Percentiles rank a stretch among this genome's conserved stretches.
These are phyloP conservation scores for Juncus effusus DNA, from an alignment of 176 grass and related monocot species.

Conservation along the genomic window DNA sequence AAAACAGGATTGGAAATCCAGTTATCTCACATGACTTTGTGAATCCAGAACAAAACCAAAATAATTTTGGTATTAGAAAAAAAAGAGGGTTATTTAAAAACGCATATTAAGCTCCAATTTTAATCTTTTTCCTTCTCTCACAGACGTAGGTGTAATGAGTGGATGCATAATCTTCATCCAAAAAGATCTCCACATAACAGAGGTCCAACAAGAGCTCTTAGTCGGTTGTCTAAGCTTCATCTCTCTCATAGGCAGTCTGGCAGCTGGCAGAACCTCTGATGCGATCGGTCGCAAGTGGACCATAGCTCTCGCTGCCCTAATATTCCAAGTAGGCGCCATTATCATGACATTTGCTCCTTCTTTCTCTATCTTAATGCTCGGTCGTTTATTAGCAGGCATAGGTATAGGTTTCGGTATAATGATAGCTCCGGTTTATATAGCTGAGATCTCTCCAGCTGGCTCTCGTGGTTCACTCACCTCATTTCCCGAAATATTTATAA, in stretches of 20 bases:
- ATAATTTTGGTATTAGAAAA: no score
- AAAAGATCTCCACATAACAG: constrained; percentile 68
- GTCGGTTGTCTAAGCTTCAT: constrained; percentile 79
- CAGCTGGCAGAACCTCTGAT: constrained; percentile 58
- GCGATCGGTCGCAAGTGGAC: constrained; percentile 73
- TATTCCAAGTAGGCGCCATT: constrained; percentile 57
- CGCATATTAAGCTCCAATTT: not conserved
- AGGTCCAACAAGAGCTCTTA: constrained; percentile 88
- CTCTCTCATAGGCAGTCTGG: constrained; percentile 78
- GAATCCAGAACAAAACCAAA: no score
- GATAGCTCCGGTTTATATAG: constrained; percentile 84
- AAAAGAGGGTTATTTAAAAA: no score
- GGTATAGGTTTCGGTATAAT: constrained; percentile 78
- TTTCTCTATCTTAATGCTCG: constrained; percentile 57
- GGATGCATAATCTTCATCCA: constrained; percentile 89
- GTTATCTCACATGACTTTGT: no score
- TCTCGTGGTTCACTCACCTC: constrained; percentile 56
- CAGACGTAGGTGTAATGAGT: constrained; percentile 90
- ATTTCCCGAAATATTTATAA: constrained; percentile 92
- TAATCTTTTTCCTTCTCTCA: constrained; percentile 3
- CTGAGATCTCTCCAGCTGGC: constrained; percentile 64
- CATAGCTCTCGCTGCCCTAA: constrained; percentile 59
- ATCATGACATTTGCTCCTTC: constrained; percentile 79
- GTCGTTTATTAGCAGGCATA: constrained; percentile 62
- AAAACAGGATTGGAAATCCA: no score